Conservation (phyloP, 108 stramenopile species). For the Nitzschia sp. region DNA sequence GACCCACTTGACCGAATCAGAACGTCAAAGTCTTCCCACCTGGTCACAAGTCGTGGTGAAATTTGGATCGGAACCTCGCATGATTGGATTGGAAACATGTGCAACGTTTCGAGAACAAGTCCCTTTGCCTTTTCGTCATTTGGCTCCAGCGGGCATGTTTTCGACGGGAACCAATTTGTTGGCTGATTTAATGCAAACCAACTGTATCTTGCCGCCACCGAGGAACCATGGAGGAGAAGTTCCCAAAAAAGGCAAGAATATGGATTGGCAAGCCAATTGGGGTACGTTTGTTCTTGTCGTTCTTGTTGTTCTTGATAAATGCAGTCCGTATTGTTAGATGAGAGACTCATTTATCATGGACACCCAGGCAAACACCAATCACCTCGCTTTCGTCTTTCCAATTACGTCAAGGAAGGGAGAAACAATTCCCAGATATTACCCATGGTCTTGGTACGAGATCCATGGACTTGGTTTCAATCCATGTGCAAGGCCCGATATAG, state of each 20-base stretch:
- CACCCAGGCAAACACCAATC: slow-evolving; percentile 48
- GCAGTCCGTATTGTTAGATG: no score
- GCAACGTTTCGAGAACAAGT: slow-evolving; percentile 39
- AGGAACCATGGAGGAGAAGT: slow-evolving; percentile 52
- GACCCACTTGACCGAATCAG: background rate
- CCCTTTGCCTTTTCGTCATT: slow-evolving; percentile 26
- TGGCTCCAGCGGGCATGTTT: slow-evolving; percentile 75
- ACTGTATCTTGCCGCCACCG: slow-evolving; percentile 55
- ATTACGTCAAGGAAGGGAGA: background rate
- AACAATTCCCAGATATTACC: slow-evolving; percentile 45
- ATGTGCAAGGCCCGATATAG: slow-evolving; percentile 73
- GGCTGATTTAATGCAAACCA: slow-evolving; percentile 46
- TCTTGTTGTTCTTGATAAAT: no score
- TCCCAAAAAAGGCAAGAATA: slow-evolving; percentile 19
- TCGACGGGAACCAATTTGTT: slow-evolving; percentile 88
- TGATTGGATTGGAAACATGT: slow-evolving; percentile 60
- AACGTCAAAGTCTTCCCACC: slow-evolving; percentile 25
- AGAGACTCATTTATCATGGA: no score
- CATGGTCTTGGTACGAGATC: slow-evolving; percentile 80
- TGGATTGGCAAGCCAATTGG: slow-evolving; percentile 67
- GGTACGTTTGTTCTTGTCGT: slow-evolving; percentile 43
- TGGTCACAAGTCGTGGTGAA: slow-evolving; percentile 50
- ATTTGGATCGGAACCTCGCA: slow-evolving; percentile 46
- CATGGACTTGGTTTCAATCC: slow-evolving; percentile 70
- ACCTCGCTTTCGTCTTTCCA: slow-evolving; percentile 39